Conservation (phyloP, 2,329 filamentous ascomycete species). For the Penicillium paneum region DNA sequence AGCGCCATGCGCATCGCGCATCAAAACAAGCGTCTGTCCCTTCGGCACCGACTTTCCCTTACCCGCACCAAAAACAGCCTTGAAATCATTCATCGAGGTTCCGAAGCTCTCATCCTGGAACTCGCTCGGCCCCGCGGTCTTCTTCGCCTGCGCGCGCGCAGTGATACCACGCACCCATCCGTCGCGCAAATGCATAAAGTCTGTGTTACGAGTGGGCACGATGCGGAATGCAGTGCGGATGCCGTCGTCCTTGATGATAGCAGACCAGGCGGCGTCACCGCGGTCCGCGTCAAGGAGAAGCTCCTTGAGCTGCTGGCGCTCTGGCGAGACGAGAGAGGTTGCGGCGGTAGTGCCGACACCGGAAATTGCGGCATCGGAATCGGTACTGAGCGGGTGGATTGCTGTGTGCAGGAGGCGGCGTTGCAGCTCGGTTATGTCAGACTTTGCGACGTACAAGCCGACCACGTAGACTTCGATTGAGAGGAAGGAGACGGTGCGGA, state of each 20-base stretch:
- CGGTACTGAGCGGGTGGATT: slow-evolving; percentile 33
- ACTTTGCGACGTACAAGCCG: slow-evolving; percentile 82
- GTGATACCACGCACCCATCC: slow-evolving; percentile 85
- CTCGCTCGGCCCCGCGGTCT: slow-evolving; percentile 32
- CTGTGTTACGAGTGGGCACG: slow-evolving; percentile 86
- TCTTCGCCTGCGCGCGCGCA: slow-evolving; percentile 60
- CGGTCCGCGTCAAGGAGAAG: slow-evolving; percentile 66
- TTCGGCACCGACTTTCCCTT: slow-evolving; percentile 68
- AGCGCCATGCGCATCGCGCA: slow-evolving; percentile 62
- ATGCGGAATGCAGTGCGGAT: slow-evolving; percentile 79
- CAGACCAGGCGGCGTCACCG: slow-evolving; percentile 71
- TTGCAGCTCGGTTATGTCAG: slow-evolving; percentile 79
- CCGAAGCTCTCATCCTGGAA: slow-evolving; percentile 75
- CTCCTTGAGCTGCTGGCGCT: slow-evolving; percentile 70
- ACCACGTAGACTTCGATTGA: slow-evolving; percentile 92
- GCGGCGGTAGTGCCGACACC: slow-evolving; percentile 61
- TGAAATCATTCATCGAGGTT: slow-evolving; percentile 70
- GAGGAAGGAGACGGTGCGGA: slow-evolving; percentile 85
- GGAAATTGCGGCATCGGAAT: slow-evolving; percentile 19
- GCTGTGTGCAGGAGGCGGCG: slow-evolving; percentile 70
- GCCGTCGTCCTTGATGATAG: slow-evolving; percentile 62
- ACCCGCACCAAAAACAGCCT: slow-evolving; percentile 73
- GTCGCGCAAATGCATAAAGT: slow-evolving; percentile 88
- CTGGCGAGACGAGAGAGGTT: slow-evolving; percentile 75
- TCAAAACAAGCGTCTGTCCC: slow-evolving; percentile 70